Conservation (phyloP, 2,329 filamentous ascomycete genomes). For the Fusarium luffae region DNA sequence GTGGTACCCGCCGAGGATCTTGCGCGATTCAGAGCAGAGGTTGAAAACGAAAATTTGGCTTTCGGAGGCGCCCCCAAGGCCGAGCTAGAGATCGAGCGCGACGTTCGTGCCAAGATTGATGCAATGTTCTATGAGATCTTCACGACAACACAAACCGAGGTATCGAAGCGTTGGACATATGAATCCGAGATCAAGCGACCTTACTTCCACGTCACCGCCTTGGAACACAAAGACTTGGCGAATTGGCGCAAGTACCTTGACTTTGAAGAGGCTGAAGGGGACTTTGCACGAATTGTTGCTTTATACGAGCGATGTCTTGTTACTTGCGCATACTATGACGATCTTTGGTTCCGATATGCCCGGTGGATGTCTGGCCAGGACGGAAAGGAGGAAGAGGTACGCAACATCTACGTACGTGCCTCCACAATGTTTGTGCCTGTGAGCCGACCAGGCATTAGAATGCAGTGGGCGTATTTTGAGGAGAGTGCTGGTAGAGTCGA, state of each 20-base stretch:
- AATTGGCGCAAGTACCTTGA: slow-evolving; percentile 98
- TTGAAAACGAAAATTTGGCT: slow-evolving; percentile 71
- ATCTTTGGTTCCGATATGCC: slow-evolving; percentile 98
- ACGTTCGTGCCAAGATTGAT: slow-evolving; percentile 83
- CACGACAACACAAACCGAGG: slow-evolving; percentile 83
- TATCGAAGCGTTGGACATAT: slow-evolving; percentile 92
- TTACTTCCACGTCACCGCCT: slow-evolving; percentile 95
- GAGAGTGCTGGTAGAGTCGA: slow-evolving; percentile 82
- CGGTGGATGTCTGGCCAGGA: slow-evolving; percentile 89
- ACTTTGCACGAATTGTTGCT: slow-evolving; percentile 79
- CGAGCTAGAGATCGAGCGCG: slow-evolving; percentile 84
- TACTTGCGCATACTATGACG: slow-evolving; percentile 93
- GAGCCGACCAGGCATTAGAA: slow-evolving; percentile 81
- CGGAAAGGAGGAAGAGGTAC: slow-evolving; percentile 86
- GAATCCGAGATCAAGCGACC: slow-evolving; percentile 95
- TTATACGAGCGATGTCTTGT: slow-evolving; percentile 95
- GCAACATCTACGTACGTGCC: slow-evolving; percentile 91
- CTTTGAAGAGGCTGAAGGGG: slow-evolving; percentile 89
- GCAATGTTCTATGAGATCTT: slow-evolving; percentile 84
- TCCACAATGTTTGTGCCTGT: slow-evolving; percentile 88
- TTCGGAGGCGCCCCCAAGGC: slow-evolving; percentile 66
- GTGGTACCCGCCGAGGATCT: slow-evolving; percentile 76
- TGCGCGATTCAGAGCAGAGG: slow-evolving; percentile 74
- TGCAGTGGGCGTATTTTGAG: slow-evolving; percentile 95
- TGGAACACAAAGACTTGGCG: slow-evolving; percentile 83